Conservation (phyloP, 2,329 filamentous ascomycete genomes). For the Sarocladiaceae sp. region DNA sequence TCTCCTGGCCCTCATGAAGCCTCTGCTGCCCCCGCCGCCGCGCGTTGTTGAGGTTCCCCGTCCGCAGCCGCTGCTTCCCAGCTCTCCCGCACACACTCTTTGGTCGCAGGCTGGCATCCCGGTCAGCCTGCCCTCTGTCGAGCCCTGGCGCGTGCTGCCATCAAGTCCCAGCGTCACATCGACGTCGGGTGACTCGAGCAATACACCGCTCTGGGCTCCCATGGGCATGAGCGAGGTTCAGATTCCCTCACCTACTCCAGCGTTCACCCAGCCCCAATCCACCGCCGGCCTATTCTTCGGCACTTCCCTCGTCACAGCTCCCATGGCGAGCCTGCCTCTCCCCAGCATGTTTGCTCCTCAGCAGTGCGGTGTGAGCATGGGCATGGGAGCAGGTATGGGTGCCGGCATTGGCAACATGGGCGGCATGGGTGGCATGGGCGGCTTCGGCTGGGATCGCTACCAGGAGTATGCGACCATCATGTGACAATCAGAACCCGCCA, state of each 20-base stretch:
- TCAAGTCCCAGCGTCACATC: slow-evolving; percentile 79
- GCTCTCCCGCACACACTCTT: slow-evolving; percentile 56
- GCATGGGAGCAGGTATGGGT: slow-evolving; percentile 45
- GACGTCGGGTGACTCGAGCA: slow-evolving; percentile 59
- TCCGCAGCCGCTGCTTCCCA: slow-evolving; percentile 78
- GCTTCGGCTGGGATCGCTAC: slow-evolving; percentile 82
- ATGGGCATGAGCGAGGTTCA: slow-evolving; percentile 70
- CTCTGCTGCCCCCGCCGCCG: slow-evolving; percentile 80
- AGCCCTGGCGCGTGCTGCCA: slow-evolving; percentile 85
- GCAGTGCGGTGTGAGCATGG: slow-evolving; percentile 74
- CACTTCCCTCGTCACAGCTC: slow-evolving; percentile 65
- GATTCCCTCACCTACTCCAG: slow-evolving; percentile 70
- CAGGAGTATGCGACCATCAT: slow-evolving; percentile 82
- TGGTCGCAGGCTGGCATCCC: slow-evolving; percentile 70
- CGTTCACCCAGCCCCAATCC: slow-evolving; percentile 67
- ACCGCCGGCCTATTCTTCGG: slow-evolving; percentile 73
- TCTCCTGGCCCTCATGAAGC: slow-evolving; percentile 79
- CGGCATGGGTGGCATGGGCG: slow-evolving; percentile 18
- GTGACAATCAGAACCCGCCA: slow-evolving; percentile 58
- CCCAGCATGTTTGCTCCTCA: slow-evolving; percentile 75
- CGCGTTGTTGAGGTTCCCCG: slow-evolving; percentile 86
- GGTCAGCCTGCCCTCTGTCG: slow-evolving; percentile 62
- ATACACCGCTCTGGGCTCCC: slow-evolving; percentile 70
- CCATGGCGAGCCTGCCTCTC: slow-evolving; percentile 71
- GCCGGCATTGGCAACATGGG: slow-evolving; percentile 48